Conservation (phyloP, 306 rosid genomes). For the Cicer pinnatifidum region DNA sequence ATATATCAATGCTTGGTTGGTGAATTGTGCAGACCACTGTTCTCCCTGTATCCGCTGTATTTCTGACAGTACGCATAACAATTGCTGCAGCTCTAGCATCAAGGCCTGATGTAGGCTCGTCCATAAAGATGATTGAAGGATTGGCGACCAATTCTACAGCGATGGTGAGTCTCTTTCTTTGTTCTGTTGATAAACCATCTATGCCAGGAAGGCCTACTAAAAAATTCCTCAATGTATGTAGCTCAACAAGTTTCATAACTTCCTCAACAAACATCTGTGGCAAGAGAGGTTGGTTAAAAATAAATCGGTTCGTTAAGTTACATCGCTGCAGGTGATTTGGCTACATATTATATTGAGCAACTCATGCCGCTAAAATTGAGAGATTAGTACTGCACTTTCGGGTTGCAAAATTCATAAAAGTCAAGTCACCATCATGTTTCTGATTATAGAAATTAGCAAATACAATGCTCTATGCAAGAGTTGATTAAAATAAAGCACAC, state of each 20-base stretch:
- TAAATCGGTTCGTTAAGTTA: neutral
- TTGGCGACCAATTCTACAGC: slow-evolving; percentile 64
- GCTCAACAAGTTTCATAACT: slow-evolving; percentile 61
- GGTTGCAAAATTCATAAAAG: slow-evolving; percentile 4
- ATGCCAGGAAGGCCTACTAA: slow-evolving; percentile 64
- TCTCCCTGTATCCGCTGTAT: slow-evolving; percentile 59
- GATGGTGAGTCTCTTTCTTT: slow-evolving; percentile 64
- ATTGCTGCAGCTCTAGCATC: slow-evolving; percentile 67
- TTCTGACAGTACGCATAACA: slow-evolving; percentile 64
- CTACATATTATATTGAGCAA: neutral
- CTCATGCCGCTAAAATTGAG: neutral
- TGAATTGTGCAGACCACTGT: slow-evolving; percentile 69
- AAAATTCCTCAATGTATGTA: slow-evolving; percentile 52
- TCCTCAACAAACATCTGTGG: slow-evolving; percentile 59
- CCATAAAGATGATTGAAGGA: slow-evolving; percentile 68
- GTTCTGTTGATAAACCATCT: slow-evolving; percentile 58
- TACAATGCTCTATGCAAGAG: slow-evolving; percentile 8
- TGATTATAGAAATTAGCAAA: slow-evolving; percentile 9
- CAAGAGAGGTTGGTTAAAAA: slow-evolving; percentile 20
- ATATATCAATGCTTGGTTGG: slow-evolving; percentile 69
- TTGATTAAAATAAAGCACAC: slow-evolving; percentile 42
- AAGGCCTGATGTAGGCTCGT: slow-evolving; percentile 68
- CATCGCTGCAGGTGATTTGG: neutral
- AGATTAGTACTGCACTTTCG: neutral
- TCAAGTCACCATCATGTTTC: neutral